These are phyloP conservation scores for Lactuca saligna DNA, from an alignment of 129 eudicot species.

Conservation along the genomic window DNA sequence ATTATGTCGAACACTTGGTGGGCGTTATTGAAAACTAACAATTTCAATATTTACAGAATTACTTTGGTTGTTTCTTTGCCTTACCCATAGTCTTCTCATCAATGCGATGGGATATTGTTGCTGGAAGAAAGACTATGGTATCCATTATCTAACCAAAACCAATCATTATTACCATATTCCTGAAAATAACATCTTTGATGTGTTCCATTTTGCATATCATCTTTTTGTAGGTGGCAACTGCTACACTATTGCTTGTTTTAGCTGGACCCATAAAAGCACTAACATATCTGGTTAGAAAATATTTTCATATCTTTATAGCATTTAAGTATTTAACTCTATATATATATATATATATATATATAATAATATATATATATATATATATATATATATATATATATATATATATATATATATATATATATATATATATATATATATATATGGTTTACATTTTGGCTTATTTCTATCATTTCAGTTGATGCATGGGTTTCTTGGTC, in stretches of 20 bases:
- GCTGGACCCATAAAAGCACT: slow-evolving; percentile 88
- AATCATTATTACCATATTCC: background rate
- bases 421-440: too few species aligned
- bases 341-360: slow-evolving; percentile 5
- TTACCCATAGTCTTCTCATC: slow-evolving; percentile 92
- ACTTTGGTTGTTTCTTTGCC: slow-evolving; percentile 91
- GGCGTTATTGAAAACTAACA: background rate
- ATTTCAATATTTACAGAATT: slow-evolving; percentile 54
- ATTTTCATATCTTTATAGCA: background rate
- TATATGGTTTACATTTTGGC: slow-evolving; percentile 9
- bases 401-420: too few species aligned
- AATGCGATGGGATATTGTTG: slow-evolving; percentile 81
- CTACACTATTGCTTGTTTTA: slow-evolving; percentile 68
- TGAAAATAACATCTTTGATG: background rate
- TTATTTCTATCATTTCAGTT: slow-evolving; percentile 44
- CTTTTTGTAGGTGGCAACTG: slow-evolving; percentile 74
- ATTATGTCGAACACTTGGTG: slow-evolving; percentile 4
- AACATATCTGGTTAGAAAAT: slow-evolving; percentile 68
- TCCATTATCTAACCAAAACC: background rate
- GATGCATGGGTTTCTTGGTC: slow-evolving; percentile 83
- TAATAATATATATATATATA: too few species aligned
- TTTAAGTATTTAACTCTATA: background rate
- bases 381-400: too few species aligned
- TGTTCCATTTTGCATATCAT: slow-evolving; percentile 4
- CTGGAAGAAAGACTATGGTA: slow-evolving; percentile 93